phyloP scores from a whole-genome alignment of 768 basidiomycete species.

The Pisolithus tinctorius region DNA sequence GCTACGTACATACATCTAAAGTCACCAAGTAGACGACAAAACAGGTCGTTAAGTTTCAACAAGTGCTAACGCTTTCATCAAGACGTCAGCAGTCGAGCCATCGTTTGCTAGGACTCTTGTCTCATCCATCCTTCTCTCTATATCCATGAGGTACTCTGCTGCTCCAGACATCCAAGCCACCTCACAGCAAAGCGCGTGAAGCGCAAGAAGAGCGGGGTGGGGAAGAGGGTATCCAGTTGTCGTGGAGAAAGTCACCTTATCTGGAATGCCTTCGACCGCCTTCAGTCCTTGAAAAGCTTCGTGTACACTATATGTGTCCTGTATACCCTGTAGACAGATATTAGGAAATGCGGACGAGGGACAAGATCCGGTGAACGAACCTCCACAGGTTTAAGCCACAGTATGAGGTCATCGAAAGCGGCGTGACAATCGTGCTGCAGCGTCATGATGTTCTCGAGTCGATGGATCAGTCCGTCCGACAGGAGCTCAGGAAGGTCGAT shows the following conservation, averaged over 20 bases:
- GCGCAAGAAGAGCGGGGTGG: not conserved
- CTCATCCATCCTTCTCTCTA: conserved; percentile 1
- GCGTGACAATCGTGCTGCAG: not conserved
- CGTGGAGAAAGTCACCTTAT: not conserved
- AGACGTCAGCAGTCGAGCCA: conserved; percentile 5
- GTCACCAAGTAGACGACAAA: not conserved
- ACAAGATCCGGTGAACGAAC: not conserved
- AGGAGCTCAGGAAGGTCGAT: conserved; percentile 14
- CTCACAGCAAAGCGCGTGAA: conserved; percentile 7
- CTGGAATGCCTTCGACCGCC: not conserved
- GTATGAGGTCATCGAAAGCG: not conserved
- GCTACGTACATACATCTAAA: too few relatives aligned
- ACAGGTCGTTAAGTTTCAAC: not conserved
- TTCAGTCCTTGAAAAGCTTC: not conserved
- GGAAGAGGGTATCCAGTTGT: not conserved
- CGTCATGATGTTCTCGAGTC: conserved; percentile 11
- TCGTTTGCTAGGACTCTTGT: conserved; percentile 1
- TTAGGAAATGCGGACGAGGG: too few relatives aligned
- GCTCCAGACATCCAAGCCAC: conserved; percentile 12
- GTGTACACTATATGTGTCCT: too few relatives aligned
- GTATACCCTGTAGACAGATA: not conserved
- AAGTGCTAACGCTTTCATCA: not conserved
- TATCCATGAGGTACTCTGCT: not conserved
- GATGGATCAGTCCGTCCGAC: conserved; percentile 21
- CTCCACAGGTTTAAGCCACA: conserved; percentile 1